Conservation (phyloP, 2,329 filamentous ascomycete genomes). For the Aspergillus neotritici region DNA sequence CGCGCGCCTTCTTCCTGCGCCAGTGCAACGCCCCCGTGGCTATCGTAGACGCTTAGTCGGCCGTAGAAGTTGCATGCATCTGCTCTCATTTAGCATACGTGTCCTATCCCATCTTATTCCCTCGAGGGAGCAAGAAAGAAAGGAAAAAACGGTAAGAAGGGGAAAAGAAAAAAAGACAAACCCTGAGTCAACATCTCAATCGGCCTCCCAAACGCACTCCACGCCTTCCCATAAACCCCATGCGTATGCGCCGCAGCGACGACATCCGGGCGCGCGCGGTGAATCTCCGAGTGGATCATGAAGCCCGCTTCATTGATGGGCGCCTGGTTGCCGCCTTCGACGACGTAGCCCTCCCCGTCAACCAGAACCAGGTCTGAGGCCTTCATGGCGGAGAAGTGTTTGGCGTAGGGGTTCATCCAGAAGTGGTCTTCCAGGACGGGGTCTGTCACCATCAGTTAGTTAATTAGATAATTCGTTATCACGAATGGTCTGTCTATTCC, state of each 20-base stretch:
- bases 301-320: slow-evolving; percentile 47
- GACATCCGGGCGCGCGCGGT: slow-evolving; percentile 55
- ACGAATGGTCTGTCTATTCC: neutral
- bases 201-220: slow-evolving; percentile 56
- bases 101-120: too few species aligned
- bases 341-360: slow-evolving; percentile 36
- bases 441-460: slow-evolving; percentile 18
- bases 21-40: slow-evolving; percentile 38
- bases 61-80: slow-evolving; percentile 38
- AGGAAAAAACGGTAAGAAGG: neutral
- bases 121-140: too few species aligned
- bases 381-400: slow-evolving; percentile 40
- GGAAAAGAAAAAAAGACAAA: slow-evolving; percentile 20
- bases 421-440: slow-evolving; percentile 35
- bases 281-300: slow-evolving; percentile 57
- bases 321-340: slow-evolving; percentile 36
- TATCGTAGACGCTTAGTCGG: slow-evolving; percentile 34
- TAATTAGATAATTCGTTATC: neutral
- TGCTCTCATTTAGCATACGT: slow-evolving; percentile 5
- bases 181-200: slow-evolving; percentile 58
- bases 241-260: slow-evolving; percentile 56
- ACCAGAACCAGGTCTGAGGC: slow-evolving; percentile 38
- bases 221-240: slow-evolving; percentile 55
- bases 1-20: slow-evolving; percentile 36
- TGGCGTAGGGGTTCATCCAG: slow-evolving; percentile 38